Evolutionary conservation across 805 yeast species (phyloP).

Genomic region (Kluyveromyces lactis): DNA sequence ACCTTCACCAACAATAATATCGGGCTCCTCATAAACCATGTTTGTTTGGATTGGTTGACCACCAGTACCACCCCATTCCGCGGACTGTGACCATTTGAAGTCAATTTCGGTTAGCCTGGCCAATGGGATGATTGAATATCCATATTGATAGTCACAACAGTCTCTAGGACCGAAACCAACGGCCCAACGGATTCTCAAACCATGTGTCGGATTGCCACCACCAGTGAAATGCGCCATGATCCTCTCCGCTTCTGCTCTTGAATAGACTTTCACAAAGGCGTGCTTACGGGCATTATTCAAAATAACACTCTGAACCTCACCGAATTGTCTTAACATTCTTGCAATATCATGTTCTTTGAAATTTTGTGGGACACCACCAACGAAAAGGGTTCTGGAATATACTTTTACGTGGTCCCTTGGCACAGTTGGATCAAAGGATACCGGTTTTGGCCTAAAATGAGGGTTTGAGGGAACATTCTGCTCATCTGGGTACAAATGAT

Average conservation of each 20-base stretch:
- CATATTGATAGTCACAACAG: conserved; percentile 91
- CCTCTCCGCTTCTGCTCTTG: conserved; percentile 84
- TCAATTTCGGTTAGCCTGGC: conserved; percentile 91
- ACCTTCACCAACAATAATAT: conserved; percentile 92
- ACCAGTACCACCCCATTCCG: conserved; percentile 97
- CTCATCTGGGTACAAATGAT: conserved; percentile 39
- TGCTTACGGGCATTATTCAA: conserved; percentile 85
- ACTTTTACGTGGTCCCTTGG: conserved; percentile 80
- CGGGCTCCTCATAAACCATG: conserved; percentile 90
- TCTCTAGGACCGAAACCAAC: conserved; percentile 99
- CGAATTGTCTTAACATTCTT: conserved; percentile 68
- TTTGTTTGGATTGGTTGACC: conserved; percentile 76
- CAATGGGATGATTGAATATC: conserved; percentile 80
- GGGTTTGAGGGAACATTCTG: conserved; percentile 61
- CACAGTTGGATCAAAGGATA: conserved; percentile 58
- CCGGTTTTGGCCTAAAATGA: conserved; percentile 68
- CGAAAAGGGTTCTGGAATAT: conserved; percentile 79
- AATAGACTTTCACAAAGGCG: conserved; percentile 91
- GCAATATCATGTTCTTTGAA: conserved; percentile 73
- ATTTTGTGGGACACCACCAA: conserved; percentile 83
- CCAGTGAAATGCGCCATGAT: conserved; percentile 67
- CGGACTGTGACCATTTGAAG: conserved; percentile 75
- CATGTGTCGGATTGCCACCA: conserved; percentile 43
- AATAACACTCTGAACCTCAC: conserved; percentile 86
- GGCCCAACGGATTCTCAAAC: conserved; percentile 90